Conservation (phyloP, 495 filamentous ascomycete species). For the Podospora bellae-mahoneyi region DNA sequence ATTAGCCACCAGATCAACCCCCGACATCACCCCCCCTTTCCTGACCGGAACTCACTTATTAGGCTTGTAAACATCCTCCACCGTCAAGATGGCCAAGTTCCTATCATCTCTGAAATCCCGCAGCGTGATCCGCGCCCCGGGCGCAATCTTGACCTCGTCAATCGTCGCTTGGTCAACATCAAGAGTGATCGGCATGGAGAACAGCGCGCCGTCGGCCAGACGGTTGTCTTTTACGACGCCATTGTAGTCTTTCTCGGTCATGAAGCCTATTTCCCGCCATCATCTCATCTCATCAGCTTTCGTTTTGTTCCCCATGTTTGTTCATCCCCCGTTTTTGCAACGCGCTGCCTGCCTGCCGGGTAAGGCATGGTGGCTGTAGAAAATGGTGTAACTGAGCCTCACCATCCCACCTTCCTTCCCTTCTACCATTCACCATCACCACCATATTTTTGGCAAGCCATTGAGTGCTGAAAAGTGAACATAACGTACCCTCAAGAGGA, state of each 20-base stretch:
- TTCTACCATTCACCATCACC: conserved; percentile 27
- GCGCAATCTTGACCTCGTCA: conserved; percentile 65
- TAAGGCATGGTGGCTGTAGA: not conserved
- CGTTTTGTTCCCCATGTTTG: not conserved
- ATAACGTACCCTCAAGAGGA: conserved; percentile 81
- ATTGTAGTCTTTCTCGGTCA: conserved; percentile 95
- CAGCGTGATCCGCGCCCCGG: conserved; percentile 77
- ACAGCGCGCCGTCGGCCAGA: conserved; percentile 84
- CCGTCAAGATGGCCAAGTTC: conserved; percentile 89
- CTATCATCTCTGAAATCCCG: conserved; percentile 95
- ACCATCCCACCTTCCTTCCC: conserved; percentile 16
- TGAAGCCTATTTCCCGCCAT: conserved; percentile 64
- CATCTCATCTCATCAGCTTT: conserved; percentile 17
- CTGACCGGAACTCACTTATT: conserved; percentile 69
- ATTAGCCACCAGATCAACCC: conserved; percentile 10
- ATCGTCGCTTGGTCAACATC: conserved; percentile 75
- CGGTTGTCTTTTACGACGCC: conserved; percentile 83
- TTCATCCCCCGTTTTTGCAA: not conserved
- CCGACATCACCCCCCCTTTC: conserved; percentile 17
- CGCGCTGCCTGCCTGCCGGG: not conserved
- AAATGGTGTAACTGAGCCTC: conserved; percentile 26
- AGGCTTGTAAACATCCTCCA: conserved; percentile 94
- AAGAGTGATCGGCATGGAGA: conserved; percentile 95
- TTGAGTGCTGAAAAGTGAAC: not conserved
- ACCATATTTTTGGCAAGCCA: conserved; percentile 1